phyloP scores from a whole-genome alignment of 345 rosid genomes.

The Rubroshorea leprosula region DNA sequence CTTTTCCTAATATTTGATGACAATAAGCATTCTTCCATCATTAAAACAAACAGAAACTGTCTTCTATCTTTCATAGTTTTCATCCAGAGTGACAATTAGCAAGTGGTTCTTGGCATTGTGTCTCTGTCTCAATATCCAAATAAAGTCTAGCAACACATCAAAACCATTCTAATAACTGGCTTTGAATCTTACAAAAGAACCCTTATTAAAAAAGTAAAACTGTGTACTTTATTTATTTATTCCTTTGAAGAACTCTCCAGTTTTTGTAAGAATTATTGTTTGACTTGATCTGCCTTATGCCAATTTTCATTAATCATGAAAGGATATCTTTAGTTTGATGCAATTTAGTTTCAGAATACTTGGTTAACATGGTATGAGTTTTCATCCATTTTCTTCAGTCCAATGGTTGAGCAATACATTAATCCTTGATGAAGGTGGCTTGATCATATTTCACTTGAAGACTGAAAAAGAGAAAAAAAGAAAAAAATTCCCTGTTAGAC shows the following conservation, averaged over 20 bases:
- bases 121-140: too few relatives aligned
- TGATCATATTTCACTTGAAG: neutral
- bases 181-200: neutral
- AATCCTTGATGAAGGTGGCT: too few relatives aligned
- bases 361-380: neutral
- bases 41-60: neutral
- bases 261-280: neutral
- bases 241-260: neutral
- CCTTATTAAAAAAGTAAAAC: neutral
- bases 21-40: neutral
- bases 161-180: too few relatives aligned
- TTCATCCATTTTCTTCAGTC: neutral
- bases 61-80: too few relatives aligned
- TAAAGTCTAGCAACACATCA: too few relatives aligned
- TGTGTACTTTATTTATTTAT: neutral
- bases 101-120: too few relatives aligned
- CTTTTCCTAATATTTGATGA: conserved; percentile 4
- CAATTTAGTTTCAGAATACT: neutral
- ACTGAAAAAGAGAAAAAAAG: too few relatives aligned
- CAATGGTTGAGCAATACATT: neutral
- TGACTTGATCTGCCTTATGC: conserved; percentile 1
- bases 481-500: neutral
- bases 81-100: too few relatives aligned
- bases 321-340: neutral
- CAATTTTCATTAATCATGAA: neutral